A percentile compares a stretch with the other conserved stretches of the same genome.
Conservation (phyloP, 1,284 basidiomycete genomes). For the Ganoderma lucidum region DNA sequence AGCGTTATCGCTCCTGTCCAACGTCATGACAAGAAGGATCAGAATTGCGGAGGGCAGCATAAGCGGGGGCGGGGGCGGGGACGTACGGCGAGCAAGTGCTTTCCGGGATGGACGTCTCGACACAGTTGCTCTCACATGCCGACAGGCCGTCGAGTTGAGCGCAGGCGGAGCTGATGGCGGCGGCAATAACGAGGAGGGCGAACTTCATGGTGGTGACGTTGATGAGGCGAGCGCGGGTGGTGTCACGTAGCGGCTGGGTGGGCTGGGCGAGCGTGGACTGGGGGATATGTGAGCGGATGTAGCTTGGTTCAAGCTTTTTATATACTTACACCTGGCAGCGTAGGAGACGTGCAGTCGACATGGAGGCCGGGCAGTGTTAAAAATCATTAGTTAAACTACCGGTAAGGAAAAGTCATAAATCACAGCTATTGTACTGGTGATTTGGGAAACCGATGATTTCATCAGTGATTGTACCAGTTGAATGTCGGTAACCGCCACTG, state of each 20-base stretch:
- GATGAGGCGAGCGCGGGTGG: not conserved
- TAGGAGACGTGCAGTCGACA: not conserved
- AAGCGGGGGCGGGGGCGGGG: not conserved
- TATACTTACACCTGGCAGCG: not conserved
- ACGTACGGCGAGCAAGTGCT: not conserved
- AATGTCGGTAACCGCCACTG: too few relatives aligned
- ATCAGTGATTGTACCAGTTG: too few relatives aligned
- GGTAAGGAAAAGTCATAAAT: too few relatives aligned
- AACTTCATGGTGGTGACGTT: not conserved
- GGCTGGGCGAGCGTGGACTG: not conserved
- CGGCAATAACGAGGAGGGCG: not conserved
- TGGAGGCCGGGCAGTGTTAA: not conserved
- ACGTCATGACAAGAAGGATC: not conserved
- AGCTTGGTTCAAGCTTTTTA: not conserved
- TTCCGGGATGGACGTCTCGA: not conserved
- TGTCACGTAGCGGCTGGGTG: not conserved
- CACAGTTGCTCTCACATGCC: not conserved
- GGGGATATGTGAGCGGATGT: not conserved
- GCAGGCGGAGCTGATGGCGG: not conserved
- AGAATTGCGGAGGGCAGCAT: not conserved
- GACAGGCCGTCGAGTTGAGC: not conserved
- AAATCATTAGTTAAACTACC: too few relatives aligned
- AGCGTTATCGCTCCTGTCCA: not conserved
- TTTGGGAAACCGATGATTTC: too few relatives aligned
- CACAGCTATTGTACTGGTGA: too few relatives aligned